Evolutionary conservation across 768 basidiomycete species (phyloP).

Genomic region (Chalciporus pseudorubinellus): DNA sequence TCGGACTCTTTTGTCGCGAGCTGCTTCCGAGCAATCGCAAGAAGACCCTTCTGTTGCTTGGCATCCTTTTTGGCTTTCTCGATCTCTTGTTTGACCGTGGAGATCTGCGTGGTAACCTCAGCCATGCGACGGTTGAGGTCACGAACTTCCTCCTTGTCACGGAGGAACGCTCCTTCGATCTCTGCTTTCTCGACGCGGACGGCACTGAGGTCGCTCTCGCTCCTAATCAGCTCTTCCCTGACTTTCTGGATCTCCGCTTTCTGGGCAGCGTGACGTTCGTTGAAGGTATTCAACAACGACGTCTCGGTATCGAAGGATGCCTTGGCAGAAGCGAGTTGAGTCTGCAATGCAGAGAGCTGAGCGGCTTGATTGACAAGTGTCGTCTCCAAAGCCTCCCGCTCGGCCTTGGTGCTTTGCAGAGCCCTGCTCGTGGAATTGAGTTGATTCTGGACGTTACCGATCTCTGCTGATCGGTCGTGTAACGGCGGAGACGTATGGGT

Average conservation of each 20-base stretch:
- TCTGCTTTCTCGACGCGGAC: conserved; percentile 88
- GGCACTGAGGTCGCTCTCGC: conserved; percentile 91
- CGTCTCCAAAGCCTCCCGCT: conserved; percentile 65
- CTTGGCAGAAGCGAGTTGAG: conserved; percentile 79
- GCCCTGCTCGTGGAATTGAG: conserved; percentile 76
- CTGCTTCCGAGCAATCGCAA: conserved; percentile 95
- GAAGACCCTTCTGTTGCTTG: conserved; percentile 92
- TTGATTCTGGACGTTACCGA: conserved; percentile 86
- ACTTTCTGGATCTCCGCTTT: conserved; percentile 67
- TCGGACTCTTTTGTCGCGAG: conserved; percentile 80
- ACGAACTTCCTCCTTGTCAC: conserved; percentile 93
- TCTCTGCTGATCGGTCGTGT: conserved; percentile 77
- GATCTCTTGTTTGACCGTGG: conserved; percentile 64
- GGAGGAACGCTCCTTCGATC: conserved; percentile 78
- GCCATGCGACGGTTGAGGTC: conserved; percentile 82
- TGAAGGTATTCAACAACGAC: conserved; percentile 60
- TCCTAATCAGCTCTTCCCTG: conserved; percentile 76
- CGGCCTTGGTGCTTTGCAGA: conserved; percentile 60
- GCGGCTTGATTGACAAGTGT: conserved; percentile 64
- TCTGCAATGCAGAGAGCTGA: conserved; percentile 78
- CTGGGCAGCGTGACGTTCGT: conserved; percentile 68
- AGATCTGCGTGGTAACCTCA: conserved; percentile 72
- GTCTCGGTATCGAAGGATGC: conserved; percentile 85
- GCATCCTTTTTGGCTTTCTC: conserved; percentile 93
- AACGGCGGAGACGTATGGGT: conserved; percentile 47